Evolutionary conservation across 768 basidiomycete species (phyloP), one percentile per base, ranked within the genome.

Genomic region (Tremella mesenterica): DNA sequence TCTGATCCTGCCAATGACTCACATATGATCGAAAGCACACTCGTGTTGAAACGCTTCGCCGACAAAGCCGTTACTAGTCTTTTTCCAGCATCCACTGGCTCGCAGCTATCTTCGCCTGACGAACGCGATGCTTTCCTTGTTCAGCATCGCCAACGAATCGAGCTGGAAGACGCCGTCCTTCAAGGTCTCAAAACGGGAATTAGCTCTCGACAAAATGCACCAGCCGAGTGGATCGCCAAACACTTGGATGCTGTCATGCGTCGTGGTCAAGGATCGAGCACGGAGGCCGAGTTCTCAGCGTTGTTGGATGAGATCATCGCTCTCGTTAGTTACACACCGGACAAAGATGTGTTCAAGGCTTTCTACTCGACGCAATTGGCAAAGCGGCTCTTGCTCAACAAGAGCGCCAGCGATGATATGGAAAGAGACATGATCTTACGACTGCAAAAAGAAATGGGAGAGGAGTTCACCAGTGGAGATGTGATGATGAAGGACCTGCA

Each of bases 311-410:
- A 95, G 75, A 91, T 93, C 0, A 93, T 96, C 74, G 88, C 83
- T 1, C 81, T 97, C 27, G 96, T 99, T 80, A 82, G 93, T 43
- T 99, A 82, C 75, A 79, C 96, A 53, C 80, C 83, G 2, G 92
- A 97, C 75, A 97, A 97, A 73, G 95, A 99, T 65, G 81, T 92
- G 7, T 99, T 99, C 72, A 95, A 99, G 72, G 82, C 88, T 21
- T 97, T 96, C 74, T 99, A 99, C 76, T 95, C 96, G 72, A 79
- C 79, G 21, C 95, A 97, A 70, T 82, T 99, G 29, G 88, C 93
- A 5, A 92, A 92, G 73, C 88, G 95, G 29, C 79, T 99, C 9
- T 79, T 97, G 33, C 79, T 81, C n/a, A 82, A 81, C 23, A 85
- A 91, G 21, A 92, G 89, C 14, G 83, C 93, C 3, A 96, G 92